These are phyloP conservation scores for Fimicolochytrium jonesii DNA, from an alignment of 192 early-diverging fungal genomes.

Conservation along the genomic window DNA sequence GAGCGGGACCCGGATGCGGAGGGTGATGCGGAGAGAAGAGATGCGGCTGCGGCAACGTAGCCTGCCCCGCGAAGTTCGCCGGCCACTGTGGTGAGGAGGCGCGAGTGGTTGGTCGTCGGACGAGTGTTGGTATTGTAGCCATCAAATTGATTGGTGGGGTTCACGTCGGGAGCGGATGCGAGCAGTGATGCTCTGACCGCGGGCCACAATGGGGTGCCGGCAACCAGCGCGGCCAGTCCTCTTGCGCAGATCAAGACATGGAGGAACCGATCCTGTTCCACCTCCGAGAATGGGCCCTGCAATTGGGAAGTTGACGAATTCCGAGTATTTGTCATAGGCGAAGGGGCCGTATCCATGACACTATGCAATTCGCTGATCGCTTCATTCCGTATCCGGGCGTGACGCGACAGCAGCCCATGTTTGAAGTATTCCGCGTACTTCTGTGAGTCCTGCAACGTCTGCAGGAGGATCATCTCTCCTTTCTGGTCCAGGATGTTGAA, in stretches of 20 bases:
- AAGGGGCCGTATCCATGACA: no score
- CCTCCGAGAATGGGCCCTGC: not conserved
- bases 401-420: conserved; percentile 9
- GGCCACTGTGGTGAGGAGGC: no score
- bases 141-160: no score
- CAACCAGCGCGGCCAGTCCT: conserved; percentile 4
- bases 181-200: conserved; percentile 1
- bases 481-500: conserved; percentile 8
- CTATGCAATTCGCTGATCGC: not conserved
- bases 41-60: no score
- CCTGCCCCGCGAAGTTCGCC: no score
- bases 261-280: conserved; percentile 13
- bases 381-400: not conserved
- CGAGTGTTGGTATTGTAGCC: no score
- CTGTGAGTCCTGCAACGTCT: not conserved
- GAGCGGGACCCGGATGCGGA: no score
- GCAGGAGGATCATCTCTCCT: conserved; percentile 14
- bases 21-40: no score
- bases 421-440: conserved; percentile 12
- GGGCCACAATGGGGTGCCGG: conserved; percentile 13
- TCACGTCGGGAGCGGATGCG: no score
- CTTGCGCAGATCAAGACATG: conserved; percentile 19
- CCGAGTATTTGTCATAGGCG: no score
- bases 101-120: no score
- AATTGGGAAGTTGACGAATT: not conserved